Percentiles rank a stretch among this genome's conserved stretches.
Evolutionary conservation across 2,329 filamentous ascomycete species (phyloP).

Genomic region (Venturia effusa): DNA sequence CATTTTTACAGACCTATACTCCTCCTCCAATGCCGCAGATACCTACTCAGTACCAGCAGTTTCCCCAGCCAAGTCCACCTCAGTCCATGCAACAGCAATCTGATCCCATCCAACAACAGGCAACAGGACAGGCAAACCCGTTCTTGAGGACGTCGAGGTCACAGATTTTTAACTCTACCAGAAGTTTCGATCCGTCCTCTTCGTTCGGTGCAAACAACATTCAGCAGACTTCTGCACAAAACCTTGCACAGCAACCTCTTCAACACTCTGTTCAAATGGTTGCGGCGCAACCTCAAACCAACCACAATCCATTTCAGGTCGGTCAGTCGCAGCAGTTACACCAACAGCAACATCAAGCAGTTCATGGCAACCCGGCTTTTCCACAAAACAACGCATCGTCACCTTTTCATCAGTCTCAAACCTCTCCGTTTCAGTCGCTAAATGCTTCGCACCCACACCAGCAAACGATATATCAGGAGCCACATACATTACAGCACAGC

Average conservation of each 20-base stretch:
- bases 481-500: conserved; percentile 16
- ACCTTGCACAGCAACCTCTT: not conserved
- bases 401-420: conserved; percentile 16
- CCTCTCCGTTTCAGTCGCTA: conserved; percentile 7
- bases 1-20: conserved; percentile 30
- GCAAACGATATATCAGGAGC: conserved; percentile 14
- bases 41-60: conserved; percentile 26
- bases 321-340: conserved; percentile 10
- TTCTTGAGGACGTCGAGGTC: conserved; percentile 33
- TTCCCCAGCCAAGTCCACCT: conserved; percentile 15
- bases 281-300: not conserved
- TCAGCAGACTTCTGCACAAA: not conserved
- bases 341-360: conserved; percentile 13
- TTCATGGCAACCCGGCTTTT: conserved; percentile 13
- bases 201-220: not conserved
- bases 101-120: conserved; percentile 13
- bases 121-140: conserved; percentile 22
- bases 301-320: conserved; percentile 7
- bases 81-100: conserved; percentile 7
- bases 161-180: conserved; percentile 29
- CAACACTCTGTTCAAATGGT: not conserved
- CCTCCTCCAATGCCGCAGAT: conserved; percentile 31
- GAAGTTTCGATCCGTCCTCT: conserved; percentile 6
- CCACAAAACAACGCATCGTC: conserved; percentile 18
- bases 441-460: conserved; percentile 10